Evolutionary conservation across 331 rosid genomes (phyloP).

Genomic region (Phaseolus coccineus): DNA sequence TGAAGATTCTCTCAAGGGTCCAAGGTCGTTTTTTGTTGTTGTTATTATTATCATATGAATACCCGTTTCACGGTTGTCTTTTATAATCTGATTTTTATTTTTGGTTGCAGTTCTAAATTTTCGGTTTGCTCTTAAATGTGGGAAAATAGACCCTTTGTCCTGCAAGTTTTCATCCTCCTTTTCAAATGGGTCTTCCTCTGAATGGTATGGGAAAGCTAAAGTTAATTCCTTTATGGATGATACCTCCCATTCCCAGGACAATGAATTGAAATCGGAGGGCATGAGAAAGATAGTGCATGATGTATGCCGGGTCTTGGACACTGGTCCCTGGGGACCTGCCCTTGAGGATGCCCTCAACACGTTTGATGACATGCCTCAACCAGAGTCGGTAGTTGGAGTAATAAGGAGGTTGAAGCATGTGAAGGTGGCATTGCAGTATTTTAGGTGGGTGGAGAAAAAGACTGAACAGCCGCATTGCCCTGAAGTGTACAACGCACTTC

Average conservation of each 20-base stretch:
- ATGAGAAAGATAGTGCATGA: conserved; percentile 61
- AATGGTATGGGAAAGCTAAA: conserved; percentile 47
- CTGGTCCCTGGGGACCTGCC: conserved; percentile 70
- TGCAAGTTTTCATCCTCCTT: conserved; percentile 56
- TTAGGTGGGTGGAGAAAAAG: conserved; percentile 82
- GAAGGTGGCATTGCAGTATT: conserved; percentile 66
- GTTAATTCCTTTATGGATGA: conserved; percentile 42
- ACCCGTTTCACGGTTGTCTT: conserved; percentile 15
- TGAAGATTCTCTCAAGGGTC: conserved; percentile 62
- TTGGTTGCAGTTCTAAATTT: conserved; percentile 56
- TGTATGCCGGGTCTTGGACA: conserved; percentile 70
- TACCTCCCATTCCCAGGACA: conserved; percentile 35
- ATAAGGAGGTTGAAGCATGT: conserved; percentile 80
- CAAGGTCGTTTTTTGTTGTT: conserved; percentile 49
- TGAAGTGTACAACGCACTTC: conserved; percentile 78
- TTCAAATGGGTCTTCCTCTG: conserved; percentile 62
- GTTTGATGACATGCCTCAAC: conserved; percentile 64
- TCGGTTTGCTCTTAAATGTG: conserved; percentile 47
- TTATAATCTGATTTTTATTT: not conserved
- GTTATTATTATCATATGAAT: not conserved
- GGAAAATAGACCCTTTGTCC: conserved; percentile 39
- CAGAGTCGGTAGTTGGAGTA: conserved; percentile 79
- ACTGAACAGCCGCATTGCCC: conserved; percentile 67
- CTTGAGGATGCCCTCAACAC: conserved; percentile 64
- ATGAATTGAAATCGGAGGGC: conserved; percentile 48